Base-by-base conservation (phyloP, 495 filamentous ascomycete species). In the Neurospora sublineolata region DNA sequence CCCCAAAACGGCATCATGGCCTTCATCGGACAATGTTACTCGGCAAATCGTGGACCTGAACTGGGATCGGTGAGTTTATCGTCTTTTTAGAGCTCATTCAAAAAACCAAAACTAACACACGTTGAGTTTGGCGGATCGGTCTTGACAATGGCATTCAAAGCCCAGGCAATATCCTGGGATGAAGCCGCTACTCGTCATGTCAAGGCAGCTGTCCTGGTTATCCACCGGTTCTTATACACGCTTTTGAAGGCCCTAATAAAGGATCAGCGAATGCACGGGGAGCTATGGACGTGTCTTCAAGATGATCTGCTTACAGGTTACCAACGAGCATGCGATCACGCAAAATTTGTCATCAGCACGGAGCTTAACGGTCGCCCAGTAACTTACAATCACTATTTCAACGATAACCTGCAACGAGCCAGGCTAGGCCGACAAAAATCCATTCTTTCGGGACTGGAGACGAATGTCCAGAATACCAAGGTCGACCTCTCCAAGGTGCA, bases 381-480 rank as follows among this genome's bases (percentile, higher is more conserved):
- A 37, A 91, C 88, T 0, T 72, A 82, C 9, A 86, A 88, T 71
- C 85, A 87, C 69, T 86, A 84, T 68, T 85, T 90, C 72, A 86
- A 80, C 69, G 80, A 84, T 3, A 83, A 82, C 44, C 75, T 89
- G 0, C 77, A 87, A 69, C 82, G 82, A 72, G 39, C 73, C 39
- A 74, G 78, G 37, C 40, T 77, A 36, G 27, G 68, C 18, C 77
- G 76, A 12, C 69, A 81, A n/a, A 71, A 76, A n/a, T 68, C 70
- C 16, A 18, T 41, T 41, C 40, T 41, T 41, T 6, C 12, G 69
- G 40, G 23, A 11, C 4, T 27, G 37, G 67, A 18, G 37, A 33
- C 37, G 36, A 20, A 3, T 37, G 18, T 20, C 33, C 36, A 9
- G 18, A 18, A 68, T 23, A 39, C 37, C 11, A 64, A 30, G 4